Conservation (phyloP, 768 basidiomycete genomes). For the Asterophora parasitica region DNA sequence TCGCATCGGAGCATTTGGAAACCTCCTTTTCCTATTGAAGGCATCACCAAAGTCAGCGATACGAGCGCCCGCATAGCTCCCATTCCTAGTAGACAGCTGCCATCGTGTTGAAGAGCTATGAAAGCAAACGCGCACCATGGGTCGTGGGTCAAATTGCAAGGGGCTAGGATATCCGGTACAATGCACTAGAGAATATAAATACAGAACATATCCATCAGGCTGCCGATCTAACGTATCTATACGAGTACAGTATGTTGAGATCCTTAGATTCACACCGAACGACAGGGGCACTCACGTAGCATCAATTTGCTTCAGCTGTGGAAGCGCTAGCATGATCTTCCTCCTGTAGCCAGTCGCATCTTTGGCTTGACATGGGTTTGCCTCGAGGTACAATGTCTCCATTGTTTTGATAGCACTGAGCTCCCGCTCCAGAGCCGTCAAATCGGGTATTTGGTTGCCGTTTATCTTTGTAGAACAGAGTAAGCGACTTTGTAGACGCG, state of each 20-base stretch:
- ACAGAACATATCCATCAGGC: not conserved
- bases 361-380: constrained; percentile 82
- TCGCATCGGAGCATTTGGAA: too few species aligned
- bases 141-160: too few species aligned
- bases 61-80: too few species aligned
- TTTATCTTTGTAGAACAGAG: constrained; percentile 54
- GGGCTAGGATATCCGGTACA: not conserved
- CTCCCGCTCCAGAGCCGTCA: constrained; percentile 64
- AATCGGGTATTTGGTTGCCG: constrained; percentile 75
- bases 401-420: constrained; percentile 57
- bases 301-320: constrained; percentile 90
- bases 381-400: constrained; percentile 91
- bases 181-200: not conserved
- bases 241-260: not conserved
- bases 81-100: too few species aligned
- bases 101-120: too few species aligned
- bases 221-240: constrained; percentile 14
- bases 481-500: not conserved
- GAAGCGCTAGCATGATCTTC: constrained; percentile 84
- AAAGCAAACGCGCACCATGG: too few species aligned
- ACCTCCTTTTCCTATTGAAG: too few species aligned
- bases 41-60: too few species aligned
- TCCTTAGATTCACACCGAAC: not conserved
- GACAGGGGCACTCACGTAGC: constrained; percentile 69
- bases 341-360: constrained; percentile 80